Evolutionary conservation across 2,329 filamentous ascomycete genomes (phyloP), one percentile per base, ranked within the genome.

Genomic region (Alternaria sp.): DNA sequence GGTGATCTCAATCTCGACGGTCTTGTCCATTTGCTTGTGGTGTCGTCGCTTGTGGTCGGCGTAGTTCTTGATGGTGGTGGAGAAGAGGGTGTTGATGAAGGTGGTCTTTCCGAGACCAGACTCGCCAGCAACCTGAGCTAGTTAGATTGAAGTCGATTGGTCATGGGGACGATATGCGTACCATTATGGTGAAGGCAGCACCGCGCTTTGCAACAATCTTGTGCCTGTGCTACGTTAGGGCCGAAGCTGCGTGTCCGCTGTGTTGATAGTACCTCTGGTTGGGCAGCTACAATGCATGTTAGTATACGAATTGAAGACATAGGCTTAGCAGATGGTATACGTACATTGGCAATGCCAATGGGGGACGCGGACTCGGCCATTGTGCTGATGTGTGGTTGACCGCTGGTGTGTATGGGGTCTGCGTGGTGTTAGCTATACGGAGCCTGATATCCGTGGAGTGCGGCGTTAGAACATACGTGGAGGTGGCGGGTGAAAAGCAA

Each of bases 11-110:
- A 99, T 99, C 86, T 99, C 96, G 71, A 99, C 96, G 11, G 96
- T 99, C 89, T 98, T 98, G 86, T 99, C 96, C 74, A 98, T 89
- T 87, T 99, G 96, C 90, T 99, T 99, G 85, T 96, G 93, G 84
- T 99, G 96, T 80, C 96, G 93, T 84, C 93, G 92, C 88, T 97
- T 97, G 89, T 99, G 95, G 84, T 99, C 96, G 88, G 96, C 96
- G 83, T 99, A 99, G 89, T 98, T 99, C 89, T 99, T 99, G 89
- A 99, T 99, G 77, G 96, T 99, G 72, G 96, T 99, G 68, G 96
- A 99, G 88, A 99, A 99, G 66, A 99, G 90, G 64, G 96, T 99
- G 90, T 99, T 99, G 90, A 99, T 98, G 85, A 99, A 99, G 77
- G 96, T 99, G 25, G 96, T 99, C 89, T 99, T 99, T 86, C 96